These are phyloP conservation scores for Aspergillus versicolor DNA, from an alignment of 2,329 filamentous ascomycete genomes.

Conservation along the genomic window DNA sequence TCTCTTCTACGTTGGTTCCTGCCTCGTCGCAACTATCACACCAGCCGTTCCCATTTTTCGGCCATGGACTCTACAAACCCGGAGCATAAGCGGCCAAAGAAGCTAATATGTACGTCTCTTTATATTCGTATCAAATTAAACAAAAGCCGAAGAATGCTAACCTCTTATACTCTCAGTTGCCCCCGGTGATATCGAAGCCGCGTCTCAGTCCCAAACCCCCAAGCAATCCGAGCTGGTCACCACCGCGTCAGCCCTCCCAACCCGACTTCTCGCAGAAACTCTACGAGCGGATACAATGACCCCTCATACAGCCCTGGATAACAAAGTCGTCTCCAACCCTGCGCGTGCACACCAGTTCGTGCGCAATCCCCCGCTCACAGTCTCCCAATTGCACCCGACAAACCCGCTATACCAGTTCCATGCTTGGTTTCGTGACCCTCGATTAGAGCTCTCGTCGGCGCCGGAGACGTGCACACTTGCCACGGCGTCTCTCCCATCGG, in stretches of 20 bases:
- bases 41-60: background rate
- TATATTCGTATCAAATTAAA: background rate
- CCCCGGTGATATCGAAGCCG: slow-evolving; percentile 40
- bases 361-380: slow-evolving; percentile 42
- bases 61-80: slow-evolving; percentile 6
- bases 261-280: slow-evolving; percentile 19
- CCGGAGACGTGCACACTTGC: slow-evolving; percentile 88
- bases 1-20: background rate
- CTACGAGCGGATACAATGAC: slow-evolving; percentile 36
- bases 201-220: slow-evolving; percentile 16
- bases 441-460: slow-evolving; percentile 61
- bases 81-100: slow-evolving; percentile 10
- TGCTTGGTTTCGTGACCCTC: slow-evolving; percentile 78
- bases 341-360: slow-evolving; percentile 45
- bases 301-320: slow-evolving; percentile 34
- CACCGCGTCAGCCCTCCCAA: slow-evolving; percentile 11
- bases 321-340: slow-evolving; percentile 35
- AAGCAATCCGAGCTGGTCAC: slow-evolving; percentile 13
- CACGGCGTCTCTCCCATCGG: slow-evolving; percentile 79
- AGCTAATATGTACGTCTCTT: slow-evolving; percentile 7
- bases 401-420: slow-evolving; percentile 82
- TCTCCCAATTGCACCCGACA: slow-evolving; percentile 42
- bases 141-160: background rate
- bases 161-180: slow-evolving; percentile 32
- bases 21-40: background rate